Percentiles rank a stretch among this genome's conserved stretches.
Evolutionary conservation across 441 rosid species (phyloP).

Genomic region (Pelargonium australe): DNA sequence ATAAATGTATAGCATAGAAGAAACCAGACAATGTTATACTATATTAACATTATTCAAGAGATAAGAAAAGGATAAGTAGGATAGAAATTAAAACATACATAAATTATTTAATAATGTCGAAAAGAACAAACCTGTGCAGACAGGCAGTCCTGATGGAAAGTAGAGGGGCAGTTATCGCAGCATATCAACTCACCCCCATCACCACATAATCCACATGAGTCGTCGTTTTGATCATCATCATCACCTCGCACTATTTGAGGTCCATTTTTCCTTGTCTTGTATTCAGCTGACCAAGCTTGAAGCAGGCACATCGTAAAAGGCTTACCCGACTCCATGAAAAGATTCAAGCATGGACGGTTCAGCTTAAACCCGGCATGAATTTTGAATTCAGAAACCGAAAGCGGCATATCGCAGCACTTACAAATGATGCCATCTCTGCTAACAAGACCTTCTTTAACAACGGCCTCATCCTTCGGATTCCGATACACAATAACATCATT

Average conservation of each 20-base stretch:
- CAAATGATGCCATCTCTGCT: slow-evolving; percentile 73
- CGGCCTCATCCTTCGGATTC: slow-evolving; percentile 49
- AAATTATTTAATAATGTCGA: slow-evolving; percentile 15
- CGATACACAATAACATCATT: slow-evolving; percentile 74
- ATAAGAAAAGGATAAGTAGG: slow-evolving; percentile 6
- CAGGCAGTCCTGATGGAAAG: slow-evolving; percentile 83
- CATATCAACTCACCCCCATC: slow-evolving; percentile 90
- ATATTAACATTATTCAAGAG: not conserved
- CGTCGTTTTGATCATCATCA: slow-evolving; percentile 82
- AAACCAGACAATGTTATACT: not conserved
- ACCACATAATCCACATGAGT: slow-evolving; percentile 92
- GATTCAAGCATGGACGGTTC: slow-evolving; percentile 70
- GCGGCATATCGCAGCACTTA: slow-evolving; percentile 56
- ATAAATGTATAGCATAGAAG: not conserved
- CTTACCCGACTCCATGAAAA: slow-evolving; percentile 81
- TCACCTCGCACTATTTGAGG: slow-evolving; percentile 38
- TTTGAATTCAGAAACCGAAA: slow-evolving; percentile 72
- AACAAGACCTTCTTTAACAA: slow-evolving; percentile 69
- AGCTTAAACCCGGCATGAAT: slow-evolving; percentile 71
- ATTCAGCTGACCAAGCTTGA: slow-evolving; percentile 91
- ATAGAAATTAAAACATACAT: slow-evolving; percentile 16
- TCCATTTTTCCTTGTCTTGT: slow-evolving; percentile 55
- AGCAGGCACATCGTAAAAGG: slow-evolving; percentile 68
- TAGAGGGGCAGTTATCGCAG: slow-evolving; percentile 91
- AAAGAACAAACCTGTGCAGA: slow-evolving; percentile 55